phyloP scores from a whole-genome alignment of 176 grass and related monocot genomes.

The Cenchrus fungigraminus region DNA sequence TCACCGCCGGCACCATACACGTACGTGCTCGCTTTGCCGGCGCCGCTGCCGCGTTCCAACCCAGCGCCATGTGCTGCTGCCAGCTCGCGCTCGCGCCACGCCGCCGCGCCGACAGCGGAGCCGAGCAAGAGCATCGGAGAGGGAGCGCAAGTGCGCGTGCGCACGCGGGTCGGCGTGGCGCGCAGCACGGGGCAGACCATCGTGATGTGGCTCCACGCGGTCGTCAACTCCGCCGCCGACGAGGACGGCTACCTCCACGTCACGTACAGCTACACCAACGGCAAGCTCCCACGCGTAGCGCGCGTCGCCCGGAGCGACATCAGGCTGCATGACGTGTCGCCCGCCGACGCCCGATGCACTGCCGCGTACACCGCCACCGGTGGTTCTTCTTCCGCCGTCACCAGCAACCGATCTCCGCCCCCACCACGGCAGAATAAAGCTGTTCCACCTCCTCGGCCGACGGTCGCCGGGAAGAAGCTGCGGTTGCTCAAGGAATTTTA shows the following conservation, averaged over 20 bases:
- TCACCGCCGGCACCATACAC: too few relatives aligned
- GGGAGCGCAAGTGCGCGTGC: conserved; percentile 11
- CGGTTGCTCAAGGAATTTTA: neutral
- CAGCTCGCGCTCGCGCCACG: neutral
- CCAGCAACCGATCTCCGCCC: neutral
- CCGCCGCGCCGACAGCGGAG: neutral
- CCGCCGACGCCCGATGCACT: neutral
- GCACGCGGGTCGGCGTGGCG: neutral
- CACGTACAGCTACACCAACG: neutral
- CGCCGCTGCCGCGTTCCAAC: too few relatives aligned
- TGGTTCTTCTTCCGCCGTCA: neutral
- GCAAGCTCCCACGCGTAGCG: neutral
- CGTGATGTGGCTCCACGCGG: neutral
- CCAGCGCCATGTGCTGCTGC: neutral
- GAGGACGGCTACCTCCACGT: neutral
- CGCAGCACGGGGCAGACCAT: neutral
- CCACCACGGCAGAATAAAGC: neutral
- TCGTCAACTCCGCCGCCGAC: neutral
- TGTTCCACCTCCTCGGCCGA: neutral
- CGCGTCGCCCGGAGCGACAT: too few relatives aligned
- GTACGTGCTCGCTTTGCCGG: too few relatives aligned
- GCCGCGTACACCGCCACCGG: too few relatives aligned
- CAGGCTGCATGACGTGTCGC: neutral
- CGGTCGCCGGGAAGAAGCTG: neutral
- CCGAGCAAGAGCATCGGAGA: neutral